Evolutionary conservation across 1,284 basidiomycete genomes (phyloP).

Genomic region (Violaceomyces palustris): DNA sequence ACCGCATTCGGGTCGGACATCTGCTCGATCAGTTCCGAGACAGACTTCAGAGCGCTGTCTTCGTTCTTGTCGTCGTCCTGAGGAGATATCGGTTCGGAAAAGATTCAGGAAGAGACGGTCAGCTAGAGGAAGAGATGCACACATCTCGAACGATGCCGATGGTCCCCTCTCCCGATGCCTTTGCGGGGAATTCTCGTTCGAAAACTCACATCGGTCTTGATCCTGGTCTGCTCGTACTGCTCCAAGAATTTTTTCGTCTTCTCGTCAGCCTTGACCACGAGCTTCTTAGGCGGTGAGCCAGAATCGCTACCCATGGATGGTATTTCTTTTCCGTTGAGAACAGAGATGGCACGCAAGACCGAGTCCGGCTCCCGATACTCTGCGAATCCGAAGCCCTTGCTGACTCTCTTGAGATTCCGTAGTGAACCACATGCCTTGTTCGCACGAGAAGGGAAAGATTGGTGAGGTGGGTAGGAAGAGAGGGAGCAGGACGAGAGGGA

Average conservation of each 20-base stretch:
- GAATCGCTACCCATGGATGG: constrained; percentile 40
- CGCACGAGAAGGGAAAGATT: neutral
- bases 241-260: constrained; percentile 82
- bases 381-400: constrained; percentile 91
- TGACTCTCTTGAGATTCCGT: constrained; percentile 80
- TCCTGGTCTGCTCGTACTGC: constrained; percentile 71
- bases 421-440: constrained; percentile 74
- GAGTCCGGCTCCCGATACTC: constrained; percentile 84
- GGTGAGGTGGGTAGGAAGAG: too few relatives aligned
- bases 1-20: constrained; percentile 57
- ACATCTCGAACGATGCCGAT: too few relatives aligned
- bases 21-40: constrained; percentile 48
- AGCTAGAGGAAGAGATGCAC: too few relatives aligned
- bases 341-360: constrained; percentile 71
- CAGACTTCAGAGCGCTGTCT: constrained; percentile 59
- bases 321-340: constrained; percentile 78
- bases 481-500: too few relatives aligned
- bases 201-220: constrained; percentile 69
- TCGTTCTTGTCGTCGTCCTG: constrained; percentile 27
- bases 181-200: too few relatives aligned
- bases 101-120: neutral
- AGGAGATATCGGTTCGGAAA: too few relatives aligned
- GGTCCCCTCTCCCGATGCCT: too few relatives aligned
- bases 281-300: constrained; percentile 60
- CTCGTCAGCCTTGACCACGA: constrained; percentile 76